Base-by-base conservation (phyloP, 1,284 basidiomycete species). In the Malassezia caprae region DNA sequence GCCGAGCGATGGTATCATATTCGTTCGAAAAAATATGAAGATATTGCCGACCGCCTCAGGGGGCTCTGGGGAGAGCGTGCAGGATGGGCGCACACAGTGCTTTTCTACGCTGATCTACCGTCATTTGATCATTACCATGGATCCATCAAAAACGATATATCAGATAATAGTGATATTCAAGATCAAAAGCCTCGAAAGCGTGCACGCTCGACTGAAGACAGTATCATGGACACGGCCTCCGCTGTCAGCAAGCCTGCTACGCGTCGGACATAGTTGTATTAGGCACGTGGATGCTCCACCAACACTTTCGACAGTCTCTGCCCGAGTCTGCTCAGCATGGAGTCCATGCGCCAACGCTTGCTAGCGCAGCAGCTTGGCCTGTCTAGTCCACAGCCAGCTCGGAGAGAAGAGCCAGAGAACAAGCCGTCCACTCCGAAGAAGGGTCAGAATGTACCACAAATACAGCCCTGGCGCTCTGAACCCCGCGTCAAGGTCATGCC, bases 51-150 rank as follows among this genome's bases (percentile, higher is more conserved):
- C 4, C 49, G 53, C 24, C 65, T 74, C 27, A 53, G 72, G n/a
- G 35, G 56, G 4, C 46, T 74, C 6, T 74, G 72, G 72, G 72
- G 72, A 21, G 63, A 61, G 17, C 68, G 67, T 39, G 69, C 72
- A 0, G 72, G 72, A 8, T 74, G 72, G 72, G 72, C 72, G 0
- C 72, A 74, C 32, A 63, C 63, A 7, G 68, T 70, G 12, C 55
- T 73, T 0, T 73, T 73, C 45, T 68, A 65, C 8, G 72, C 70
- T 2, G 70, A 73, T 42, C 37, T 73, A 10, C 51, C 63, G 6
- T 61, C 65, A 0, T 69, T 73, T 55, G 51, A 56, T 7, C 43
- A 56, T 8, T 72, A 69, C 51, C 39, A 53, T 17, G 19, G 27
- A 8, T n/a, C 26, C 21, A n/a, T 40, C 12, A 21, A 34, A 31